A percentile compares a stretch with the other conserved stretches of the same genome.
Conservation (phyloP, 257 asterid species). For the Lavandula angustifolia region DNA sequence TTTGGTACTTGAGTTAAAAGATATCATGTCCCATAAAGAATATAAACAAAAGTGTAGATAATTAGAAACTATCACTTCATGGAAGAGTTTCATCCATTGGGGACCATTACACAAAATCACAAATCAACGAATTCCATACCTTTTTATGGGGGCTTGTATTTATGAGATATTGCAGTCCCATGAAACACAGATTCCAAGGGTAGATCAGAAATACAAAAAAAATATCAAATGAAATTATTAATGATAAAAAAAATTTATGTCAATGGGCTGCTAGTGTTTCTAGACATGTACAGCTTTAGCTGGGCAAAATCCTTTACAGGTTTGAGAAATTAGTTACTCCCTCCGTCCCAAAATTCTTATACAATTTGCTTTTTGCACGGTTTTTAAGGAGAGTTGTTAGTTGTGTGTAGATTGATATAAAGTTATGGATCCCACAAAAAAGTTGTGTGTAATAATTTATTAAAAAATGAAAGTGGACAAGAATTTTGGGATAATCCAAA, state of each 20-base stretch:
- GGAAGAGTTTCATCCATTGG: background rate
- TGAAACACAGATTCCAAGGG: slow-evolving; percentile 1
- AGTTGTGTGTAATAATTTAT: too few species aligned
- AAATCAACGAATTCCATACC: background rate
- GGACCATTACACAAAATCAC: background rate
- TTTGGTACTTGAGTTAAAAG: background rate
- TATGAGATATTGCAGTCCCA: background rate
- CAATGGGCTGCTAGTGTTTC: slow-evolving; percentile 6
- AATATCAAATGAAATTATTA: background rate
- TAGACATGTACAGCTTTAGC: background rate
- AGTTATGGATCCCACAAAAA: too few species aligned
- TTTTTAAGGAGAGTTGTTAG: too few species aligned
- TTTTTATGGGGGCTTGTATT: background rate
- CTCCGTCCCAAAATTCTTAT: too few species aligned
- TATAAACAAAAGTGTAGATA: background rate
- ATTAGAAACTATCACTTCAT: too few species aligned
- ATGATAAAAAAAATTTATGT: background rate
- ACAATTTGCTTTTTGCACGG: too few species aligned
- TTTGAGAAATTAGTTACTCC: background rate
- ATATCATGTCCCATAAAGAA: background rate
- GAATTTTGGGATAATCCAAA: too few species aligned
- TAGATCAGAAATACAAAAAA: background rate
- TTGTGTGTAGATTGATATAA: too few species aligned
- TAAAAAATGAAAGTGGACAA: too few species aligned
- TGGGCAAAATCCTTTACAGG: slow-evolving; percentile 9